Evolutionary conservation across 768 basidiomycete species (phyloP), one percentile per base, ranked within the genome.

Genomic region (Pleurotus citrinopileatus): DNA sequence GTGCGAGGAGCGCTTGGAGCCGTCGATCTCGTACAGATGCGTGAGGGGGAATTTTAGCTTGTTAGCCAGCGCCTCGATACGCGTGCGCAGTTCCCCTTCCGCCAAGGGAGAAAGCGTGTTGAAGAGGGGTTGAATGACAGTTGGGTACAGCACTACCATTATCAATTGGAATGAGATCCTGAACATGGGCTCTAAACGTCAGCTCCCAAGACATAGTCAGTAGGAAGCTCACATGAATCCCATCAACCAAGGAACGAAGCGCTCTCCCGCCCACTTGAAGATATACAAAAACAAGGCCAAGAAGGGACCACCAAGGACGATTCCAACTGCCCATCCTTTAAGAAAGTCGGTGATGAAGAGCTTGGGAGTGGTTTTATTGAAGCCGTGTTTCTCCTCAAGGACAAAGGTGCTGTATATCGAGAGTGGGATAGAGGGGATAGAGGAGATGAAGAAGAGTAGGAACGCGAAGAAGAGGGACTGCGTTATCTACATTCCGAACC

Each of bases 21-120:
- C 97, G 65, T 98, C 95, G 60, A 98, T 98, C 67, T 97, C 94
- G 67, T 96, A 98, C 50, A 99, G 69, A 68, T 95, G 89, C 64
- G 89, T 97, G 54, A 98, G 74, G 0, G 97, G 96, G 81, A 98
- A 99, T 55, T 87, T 84, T 62, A 98, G 86, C 63, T 86, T 87
- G 36, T 72, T 61, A 0, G 95, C 92, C 13, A 99, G 77, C 0
- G 69, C 64, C 62, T 96, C 91, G 34, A 95, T 90, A 34, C 91
- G 78, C 5, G 69, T 73, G 20, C 93, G 85, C 5, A 98, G 74
- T 19, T 91, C 87, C 27, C 92, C 91, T 12, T 80, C 74, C 0
- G 81, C 74, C 4, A 99, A 80, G 2, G 93, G 91, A 1, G 94
- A 93, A 42, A 98, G 83, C 70, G 93, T 98, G 80, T 99, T 98